Conservation (phyloP, 164 flowering plant genomes). For the Dillenia turbinata region DNA sequence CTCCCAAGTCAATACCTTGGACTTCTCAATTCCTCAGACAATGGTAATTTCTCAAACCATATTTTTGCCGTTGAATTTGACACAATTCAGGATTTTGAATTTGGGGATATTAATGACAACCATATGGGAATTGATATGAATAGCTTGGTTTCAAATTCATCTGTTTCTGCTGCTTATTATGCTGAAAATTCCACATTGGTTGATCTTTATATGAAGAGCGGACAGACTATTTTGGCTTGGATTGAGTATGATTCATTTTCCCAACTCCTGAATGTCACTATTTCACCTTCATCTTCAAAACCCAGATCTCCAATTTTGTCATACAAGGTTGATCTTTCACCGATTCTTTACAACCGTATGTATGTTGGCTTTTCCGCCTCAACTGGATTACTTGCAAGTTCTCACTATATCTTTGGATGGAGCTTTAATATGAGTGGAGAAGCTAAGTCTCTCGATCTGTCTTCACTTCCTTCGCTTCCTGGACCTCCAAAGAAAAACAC, state of each 20-base stretch:
- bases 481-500: slow-evolving; percentile 6
- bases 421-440: slow-evolving; percentile 44
- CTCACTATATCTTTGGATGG: slow-evolving; percentile 60
- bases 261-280: slow-evolving; percentile 33
- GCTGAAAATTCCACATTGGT: slow-evolving; percentile 3
- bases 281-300: slow-evolving; percentile 32
- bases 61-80: slow-evolving; percentile 67
- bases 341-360: slow-evolving; percentile 38
- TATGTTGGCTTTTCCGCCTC: slow-evolving; percentile 79
- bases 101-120: slow-evolving; percentile 57
- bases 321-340: slow-evolving; percentile 41
- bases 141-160: slow-evolving; percentile 41
- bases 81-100: slow-evolving; percentile 47
- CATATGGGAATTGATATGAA: slow-evolving; percentile 74
- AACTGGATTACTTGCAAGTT: slow-evolving; percentile 50
- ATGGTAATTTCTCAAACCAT: slow-evolving; percentile 42
- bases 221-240: slow-evolving; percentile 50
- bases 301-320: slow-evolving; percentile 39
- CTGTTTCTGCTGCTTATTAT: slow-evolving; percentile 37
- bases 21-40: slow-evolving; percentile 32
- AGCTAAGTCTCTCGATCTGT: slow-evolving; percentile 34
- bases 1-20: slow-evolving; percentile 63
- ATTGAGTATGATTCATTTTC: slow-evolving; percentile 51
- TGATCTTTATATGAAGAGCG: slow-evolving; percentile 35
- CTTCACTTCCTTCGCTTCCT: slow-evolving; percentile 37